phyloP scores from a whole-genome alignment of 805 yeast genomes.

The Diddensiella santjacobensis region DNA sequence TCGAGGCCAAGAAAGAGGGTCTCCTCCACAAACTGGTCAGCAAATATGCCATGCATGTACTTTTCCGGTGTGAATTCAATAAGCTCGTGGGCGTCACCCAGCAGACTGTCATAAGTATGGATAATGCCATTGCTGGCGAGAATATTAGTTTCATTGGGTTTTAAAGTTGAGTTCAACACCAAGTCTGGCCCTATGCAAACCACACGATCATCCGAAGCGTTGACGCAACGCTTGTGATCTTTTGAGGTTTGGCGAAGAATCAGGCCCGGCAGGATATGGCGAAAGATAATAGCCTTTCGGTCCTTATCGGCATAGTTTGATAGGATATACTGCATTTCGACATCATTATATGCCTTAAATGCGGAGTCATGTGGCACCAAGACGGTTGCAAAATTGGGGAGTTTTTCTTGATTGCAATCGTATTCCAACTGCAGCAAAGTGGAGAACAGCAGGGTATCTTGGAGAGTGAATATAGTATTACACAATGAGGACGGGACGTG shows the following conservation, averaged over 20 bases:
- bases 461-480: constrained; percentile 8
- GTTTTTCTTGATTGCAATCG: constrained; percentile 23
- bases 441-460: constrained; percentile 8
- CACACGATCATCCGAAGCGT: constrained; percentile 23
- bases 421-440: constrained; percentile 10
- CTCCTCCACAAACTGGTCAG: constrained; percentile 65
- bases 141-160: constrained; percentile 39
- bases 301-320: constrained; percentile 17
- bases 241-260: constrained; percentile 12
- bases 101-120: constrained; percentile 43
- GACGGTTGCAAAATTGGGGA: constrained; percentile 39
- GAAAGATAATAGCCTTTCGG: constrained; percentile 33
- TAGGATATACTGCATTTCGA: constrained; percentile 45
- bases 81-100: constrained; percentile 21
- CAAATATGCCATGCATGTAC: constrained; percentile 55
- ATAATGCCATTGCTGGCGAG: constrained; percentile 47
- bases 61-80: constrained; percentile 51
- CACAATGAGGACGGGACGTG: constrained; percentile 28
- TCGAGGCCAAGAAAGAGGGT: constrained; percentile 55
- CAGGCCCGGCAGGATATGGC: constrained; percentile 44
- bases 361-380: constrained; percentile 45
- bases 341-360: constrained; percentile 34
- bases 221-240: constrained; percentile 26
- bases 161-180: constrained; percentile 33
- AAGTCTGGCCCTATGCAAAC: constrained; percentile 35